Evolutionary conservation across 2,329 filamentous ascomycete genomes (phyloP).

Genomic region (Cucurbitaria berberidis): DNA sequence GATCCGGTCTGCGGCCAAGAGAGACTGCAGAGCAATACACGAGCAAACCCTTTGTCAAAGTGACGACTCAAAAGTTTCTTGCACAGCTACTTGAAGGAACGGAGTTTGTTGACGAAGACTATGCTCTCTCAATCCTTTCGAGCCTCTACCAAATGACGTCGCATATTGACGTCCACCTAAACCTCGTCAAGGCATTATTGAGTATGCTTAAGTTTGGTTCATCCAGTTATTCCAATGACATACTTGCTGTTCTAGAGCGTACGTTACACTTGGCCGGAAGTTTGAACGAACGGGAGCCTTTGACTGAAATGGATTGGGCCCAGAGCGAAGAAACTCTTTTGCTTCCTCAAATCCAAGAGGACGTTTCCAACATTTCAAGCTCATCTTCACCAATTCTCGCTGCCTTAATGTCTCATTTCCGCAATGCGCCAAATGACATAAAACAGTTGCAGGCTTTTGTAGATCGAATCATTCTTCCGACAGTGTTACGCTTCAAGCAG

Average conservation of each 20-base stretch:
- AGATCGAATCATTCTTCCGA: slow-evolving; percentile 30
- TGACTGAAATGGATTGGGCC: slow-evolving; percentile 42
- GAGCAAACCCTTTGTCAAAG: slow-evolving; percentile 39
- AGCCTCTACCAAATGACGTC: slow-evolving; percentile 35
- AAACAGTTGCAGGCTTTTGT: slow-evolving; percentile 11
- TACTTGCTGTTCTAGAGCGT: slow-evolving; percentile 33
- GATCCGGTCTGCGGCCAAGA: not conserved
- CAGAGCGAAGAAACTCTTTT: slow-evolving; percentile 19
- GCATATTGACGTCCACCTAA: slow-evolving; percentile 49
- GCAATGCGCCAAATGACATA: not conserved
- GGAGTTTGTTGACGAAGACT: slow-evolving; percentile 39
- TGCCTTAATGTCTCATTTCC: slow-evolving; percentile 2
- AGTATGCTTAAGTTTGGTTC: slow-evolving; percentile 24
- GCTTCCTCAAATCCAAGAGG: slow-evolving; percentile 13
- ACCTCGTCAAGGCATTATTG: slow-evolving; percentile 44
- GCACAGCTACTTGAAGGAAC: slow-evolving; percentile 47
- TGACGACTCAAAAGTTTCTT: slow-evolving; percentile 53
- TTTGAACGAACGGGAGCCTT: slow-evolving; percentile 42
- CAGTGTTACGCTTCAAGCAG: slow-evolving; percentile 15
- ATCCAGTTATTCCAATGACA: slow-evolving; percentile 9
- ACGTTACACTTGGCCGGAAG: slow-evolving; percentile 44
- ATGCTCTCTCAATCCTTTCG: slow-evolving; percentile 39
- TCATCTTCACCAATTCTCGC: slow-evolving; percentile 17
- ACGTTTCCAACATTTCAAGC: slow-evolving; percentile 3
- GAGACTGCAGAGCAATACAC: not conserved